Evolutionary conservation across 2,329 filamentous ascomycete genomes (phyloP).

Genomic region (Nothophaeocryptopus gaeumannii): DNA sequence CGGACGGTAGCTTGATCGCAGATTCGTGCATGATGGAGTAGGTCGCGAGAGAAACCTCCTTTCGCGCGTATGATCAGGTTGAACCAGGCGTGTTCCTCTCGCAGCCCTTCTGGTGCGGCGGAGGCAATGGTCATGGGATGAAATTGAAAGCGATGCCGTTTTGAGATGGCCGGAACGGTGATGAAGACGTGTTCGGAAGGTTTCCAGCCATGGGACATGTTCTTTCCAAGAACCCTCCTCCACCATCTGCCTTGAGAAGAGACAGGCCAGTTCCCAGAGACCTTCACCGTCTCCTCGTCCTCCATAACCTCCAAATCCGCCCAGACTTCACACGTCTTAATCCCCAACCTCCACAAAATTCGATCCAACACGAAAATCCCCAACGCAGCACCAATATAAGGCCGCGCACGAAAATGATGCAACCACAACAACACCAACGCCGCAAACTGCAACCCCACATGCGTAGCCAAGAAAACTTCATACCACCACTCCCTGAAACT

Average conservation of each 20-base stretch:
- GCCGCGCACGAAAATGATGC: conserved; percentile 53
- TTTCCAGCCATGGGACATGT: conserved; percentile 50
- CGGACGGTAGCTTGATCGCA: conserved; percentile 48
- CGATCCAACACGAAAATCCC: conserved; percentile 59
- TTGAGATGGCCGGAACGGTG: conserved; percentile 55
- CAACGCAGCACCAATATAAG: conserved; percentile 55
- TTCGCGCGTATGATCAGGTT: conserved; percentile 60
- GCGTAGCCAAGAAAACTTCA: conserved; percentile 59
- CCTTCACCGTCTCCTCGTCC: conserved; percentile 55
- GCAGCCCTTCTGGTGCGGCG: conserved; percentile 45
- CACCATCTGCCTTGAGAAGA: not conserved
- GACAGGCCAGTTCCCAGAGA: conserved; percentile 47
- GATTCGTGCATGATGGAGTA: conserved; percentile 52
- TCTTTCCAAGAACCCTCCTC: conserved; percentile 25
- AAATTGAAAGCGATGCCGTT: conserved; percentile 55
- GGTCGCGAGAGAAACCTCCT: conserved; percentile 57
- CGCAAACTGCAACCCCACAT: conserved; percentile 56
- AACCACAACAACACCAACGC: conserved; percentile 59
- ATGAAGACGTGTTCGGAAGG: conserved; percentile 65
- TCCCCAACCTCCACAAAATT: conserved; percentile 54
- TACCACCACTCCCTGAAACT: conserved; percentile 61
- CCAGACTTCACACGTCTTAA: conserved; percentile 50
- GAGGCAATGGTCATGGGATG: conserved; percentile 68
- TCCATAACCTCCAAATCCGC: conserved; percentile 55
- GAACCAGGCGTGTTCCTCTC: conserved; percentile 50